Percentiles rank a stretch among this genome's conserved stretches.
Evolutionary conservation across 495 filamentous ascomycete genomes (phyloP).

Genomic region (Lophiotrema nucula): DNA sequence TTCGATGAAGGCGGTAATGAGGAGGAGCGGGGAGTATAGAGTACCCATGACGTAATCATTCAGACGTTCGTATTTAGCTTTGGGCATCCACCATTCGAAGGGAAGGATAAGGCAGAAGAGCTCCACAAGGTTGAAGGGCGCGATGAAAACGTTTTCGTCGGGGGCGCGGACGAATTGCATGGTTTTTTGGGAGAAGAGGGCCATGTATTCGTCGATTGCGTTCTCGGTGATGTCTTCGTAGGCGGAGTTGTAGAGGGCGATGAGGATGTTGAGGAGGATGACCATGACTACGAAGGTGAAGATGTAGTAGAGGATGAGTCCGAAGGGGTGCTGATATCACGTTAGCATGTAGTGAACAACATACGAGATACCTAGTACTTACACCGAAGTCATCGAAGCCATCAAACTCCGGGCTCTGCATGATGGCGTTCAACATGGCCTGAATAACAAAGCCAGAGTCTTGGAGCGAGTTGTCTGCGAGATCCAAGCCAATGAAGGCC

Average conservation of each 20-base stretch:
- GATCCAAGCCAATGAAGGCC: conserved; percentile 91
- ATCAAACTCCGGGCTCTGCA: conserved; percentile 86
- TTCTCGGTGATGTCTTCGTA: conserved; percentile 96
- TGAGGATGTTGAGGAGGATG: conserved; percentile 86
- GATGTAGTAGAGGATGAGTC: conserved; percentile 63
- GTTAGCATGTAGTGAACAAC: conserved; percentile 5
- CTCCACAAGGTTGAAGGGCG: conserved; percentile 90
- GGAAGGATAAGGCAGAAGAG: conserved; percentile 74
- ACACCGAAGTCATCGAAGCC: conserved; percentile 74
- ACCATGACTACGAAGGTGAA: conserved; percentile 98
- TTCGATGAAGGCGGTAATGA: conserved; percentile 77
- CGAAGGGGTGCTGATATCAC: conserved; percentile 34
- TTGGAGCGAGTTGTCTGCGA: conserved; percentile 65
- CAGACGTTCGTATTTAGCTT: conserved; percentile 64
- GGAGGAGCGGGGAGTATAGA: conserved; percentile 80
- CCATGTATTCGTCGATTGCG: conserved; percentile 91
- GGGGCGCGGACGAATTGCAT: conserved; percentile 95
- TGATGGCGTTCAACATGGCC: conserved; percentile 84
- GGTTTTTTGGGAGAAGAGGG: conserved; percentile 81
- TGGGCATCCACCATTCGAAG: conserved; percentile 92
- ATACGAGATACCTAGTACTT: conserved; percentile 1
- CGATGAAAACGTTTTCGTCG: conserved; percentile 96
- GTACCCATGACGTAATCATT: conserved; percentile 86
- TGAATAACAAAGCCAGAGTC: conserved; percentile 73
- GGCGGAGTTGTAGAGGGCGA: conserved; percentile 93